These are phyloP conservation scores for Globisporangium paddicum DNA, from an alignment of 352 stramenopile genomes.

Conservation along the genomic window DNA sequence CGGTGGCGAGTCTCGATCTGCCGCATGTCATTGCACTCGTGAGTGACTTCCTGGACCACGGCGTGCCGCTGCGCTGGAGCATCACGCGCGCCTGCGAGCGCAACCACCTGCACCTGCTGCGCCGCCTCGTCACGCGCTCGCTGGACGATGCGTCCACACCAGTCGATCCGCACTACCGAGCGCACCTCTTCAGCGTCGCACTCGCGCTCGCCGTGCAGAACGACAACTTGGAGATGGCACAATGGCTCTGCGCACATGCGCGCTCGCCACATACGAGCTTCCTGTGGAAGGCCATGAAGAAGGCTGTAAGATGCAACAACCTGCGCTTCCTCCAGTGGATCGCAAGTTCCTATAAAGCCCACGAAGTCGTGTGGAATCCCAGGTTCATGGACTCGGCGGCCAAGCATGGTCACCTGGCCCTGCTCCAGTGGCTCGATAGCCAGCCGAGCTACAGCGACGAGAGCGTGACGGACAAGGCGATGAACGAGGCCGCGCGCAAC, in stretches of 20 bases:
- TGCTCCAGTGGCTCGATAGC: conserved; percentile 9
- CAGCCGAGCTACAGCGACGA: conserved; percentile 1
- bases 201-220: conserved; percentile 10
- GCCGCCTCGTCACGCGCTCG: background rate
- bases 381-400: conserved; percentile 11
- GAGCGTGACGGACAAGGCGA: conserved; percentile 10
- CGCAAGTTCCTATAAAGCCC: background rate
- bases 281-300: conserved; percentile 14
- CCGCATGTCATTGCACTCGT: conserved; percentile 10
- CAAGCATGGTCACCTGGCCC: conserved; percentile 7
- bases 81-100: conserved; percentile 4
- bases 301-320: conserved; percentile 4
- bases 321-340: conserved; percentile 13
- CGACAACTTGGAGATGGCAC: conserved; percentile 11
- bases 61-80: background rate
- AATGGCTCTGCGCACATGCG: conserved; percentile 10
- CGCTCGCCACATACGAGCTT: conserved; percentile 2
- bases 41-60: conserved; percentile 10
- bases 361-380: conserved; percentile 4
- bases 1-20: conserved; percentile 6
- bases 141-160: background rate
- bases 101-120: conserved; percentile 6
- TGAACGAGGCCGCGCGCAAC: conserved; percentile 7
- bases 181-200: conserved; percentile 2
- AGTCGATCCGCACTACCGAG: conserved; percentile 4